Evolutionary conservation across 1,284 basidiomycete species (phyloP), one percentile per base, ranked within the genome.

Genomic region (Wallemia mellicola): DNA sequence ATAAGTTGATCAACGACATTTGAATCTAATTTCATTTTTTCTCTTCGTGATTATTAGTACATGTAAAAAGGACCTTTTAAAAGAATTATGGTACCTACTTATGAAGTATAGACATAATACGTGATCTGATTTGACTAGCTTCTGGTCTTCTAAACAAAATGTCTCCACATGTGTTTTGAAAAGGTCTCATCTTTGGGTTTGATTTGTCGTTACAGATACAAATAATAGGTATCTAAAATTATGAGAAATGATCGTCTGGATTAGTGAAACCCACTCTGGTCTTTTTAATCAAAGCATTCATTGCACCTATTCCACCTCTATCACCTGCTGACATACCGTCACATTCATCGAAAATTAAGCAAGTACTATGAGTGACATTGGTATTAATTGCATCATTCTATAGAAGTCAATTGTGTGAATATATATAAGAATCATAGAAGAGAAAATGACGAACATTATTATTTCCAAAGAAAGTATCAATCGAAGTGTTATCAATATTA

Each of bases 261-360:
- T 30, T 60, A n/a, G 60, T 26, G 1, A 14, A 28, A 61, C 67
- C 2, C 59, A 83, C 87, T 73, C 83, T 86, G 15, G 86, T 85
- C 74, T 95, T 96, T 73, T 83, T 89, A 67, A 98, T 94, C 61
- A 99, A 68, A 0, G 80, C 79, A 62, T 89, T 89, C 65, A 98
- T 71, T 7, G 92, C 92, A 27, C 87, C 91, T 1, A 96, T 83
- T 62, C 92, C 92, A 24, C 94, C 92, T 59, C 92, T 77, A 70
- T 99, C 94, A 26, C 92, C 92, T 1, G 86, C 86, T 3, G 88
- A 94, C 89, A 98, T 98, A 7, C 94, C 92, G 65, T 99, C 92
- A 0, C 98, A 92, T 69, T 99, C 94, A 68, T 99, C 94, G 88
- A 99, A 95, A 68, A 98, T 96, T 55, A 98, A 72, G n/a, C 38